A percentile compares a stretch with the other conserved stretches of the same genome.
These are phyloP conservation scores for Fusarium pininemorale DNA, from an alignment of 2,329 filamentous ascomycete genomes.

Conservation along the genomic window DNA sequence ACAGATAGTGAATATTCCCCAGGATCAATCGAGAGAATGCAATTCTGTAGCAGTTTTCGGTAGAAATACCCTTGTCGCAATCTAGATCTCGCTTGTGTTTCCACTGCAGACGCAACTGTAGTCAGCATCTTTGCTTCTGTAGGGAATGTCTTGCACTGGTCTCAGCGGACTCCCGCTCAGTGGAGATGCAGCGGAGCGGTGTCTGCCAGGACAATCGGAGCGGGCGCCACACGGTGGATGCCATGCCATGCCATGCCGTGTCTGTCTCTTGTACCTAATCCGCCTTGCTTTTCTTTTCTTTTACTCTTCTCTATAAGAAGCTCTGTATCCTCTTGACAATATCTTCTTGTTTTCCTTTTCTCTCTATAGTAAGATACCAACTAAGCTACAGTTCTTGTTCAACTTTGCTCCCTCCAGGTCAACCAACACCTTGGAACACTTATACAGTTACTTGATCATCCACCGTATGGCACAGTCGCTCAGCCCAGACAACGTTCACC, in stretches of 20 bases:
- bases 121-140: not conserved
- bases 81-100: not conserved
- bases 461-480: slow-evolving; percentile 43
- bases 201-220: slow-evolving; percentile 18
- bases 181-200: slow-evolving; percentile 32
- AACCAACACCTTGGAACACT: slow-evolving; percentile 3
- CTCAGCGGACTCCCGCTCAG: slow-evolving; percentile 14
- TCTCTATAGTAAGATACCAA: not conserved
- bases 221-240: slow-evolving; percentile 11
- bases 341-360: not conserved
- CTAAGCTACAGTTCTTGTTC: not conserved
- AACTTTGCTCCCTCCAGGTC: not conserved
- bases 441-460: slow-evolving; percentile 5
- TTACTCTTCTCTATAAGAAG: slow-evolving; percentile 37
- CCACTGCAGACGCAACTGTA: not conserved
- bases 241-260: not conserved
- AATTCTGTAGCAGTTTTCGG: slow-evolving; percentile 18
- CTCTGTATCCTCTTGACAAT: slow-evolving; percentile 20
- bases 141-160: not conserved
- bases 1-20: not conserved
- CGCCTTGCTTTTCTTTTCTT: not conserved
- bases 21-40: not conserved
- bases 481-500: slow-evolving; percentile 47
- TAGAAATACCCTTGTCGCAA: not conserved
- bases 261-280: not conserved